phyloP scores from a whole-genome alignment of 1,284 basidiomycete genomes.

The Trichosporon sp. region DNA sequence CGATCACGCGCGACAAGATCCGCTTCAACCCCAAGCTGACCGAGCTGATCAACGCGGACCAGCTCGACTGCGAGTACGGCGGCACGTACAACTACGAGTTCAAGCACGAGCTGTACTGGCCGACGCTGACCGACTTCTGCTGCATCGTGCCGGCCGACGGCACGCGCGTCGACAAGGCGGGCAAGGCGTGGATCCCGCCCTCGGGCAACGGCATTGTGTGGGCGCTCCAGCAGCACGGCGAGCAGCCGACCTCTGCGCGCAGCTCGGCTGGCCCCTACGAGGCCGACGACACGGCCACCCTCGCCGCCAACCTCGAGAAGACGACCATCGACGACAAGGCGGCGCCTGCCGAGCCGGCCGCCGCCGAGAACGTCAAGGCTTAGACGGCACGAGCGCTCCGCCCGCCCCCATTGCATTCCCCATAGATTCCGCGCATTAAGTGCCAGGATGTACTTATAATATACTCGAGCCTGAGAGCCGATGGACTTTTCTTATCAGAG shows the following conservation, averaged over 20 bases:
- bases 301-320: constrained; percentile 10
- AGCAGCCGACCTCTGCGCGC: not conserved
- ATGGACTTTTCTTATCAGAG: not conserved
- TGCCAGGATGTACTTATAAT: not conserved
- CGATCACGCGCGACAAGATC: constrained; percentile 87
- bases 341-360: not conserved
- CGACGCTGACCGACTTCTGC: constrained; percentile 60
- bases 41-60: constrained; percentile 67
- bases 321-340: constrained; percentile 7
- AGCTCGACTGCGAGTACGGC: constrained; percentile 77
- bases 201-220: constrained; percentile 46
- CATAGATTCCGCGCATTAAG: not conserved
- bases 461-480: no score
- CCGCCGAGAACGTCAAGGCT: not conserved
- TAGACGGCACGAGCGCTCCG: not conserved
- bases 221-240: constrained; percentile 33
- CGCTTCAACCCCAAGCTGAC: constrained; percentile 77
- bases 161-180: constrained; percentile 38
- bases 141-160: constrained; percentile 37
- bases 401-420: not conserved
- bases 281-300: not conserved
- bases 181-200: constrained; percentile 36
- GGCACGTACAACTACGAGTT: constrained; percentile 74
- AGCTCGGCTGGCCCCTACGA: not conserved
- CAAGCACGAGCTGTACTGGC: constrained; percentile 72